Evolutionary conservation across 129 eudicot species (phyloP), one percentile per base, ranked within the genome.

Genomic region (Centella asiatica): DNA sequence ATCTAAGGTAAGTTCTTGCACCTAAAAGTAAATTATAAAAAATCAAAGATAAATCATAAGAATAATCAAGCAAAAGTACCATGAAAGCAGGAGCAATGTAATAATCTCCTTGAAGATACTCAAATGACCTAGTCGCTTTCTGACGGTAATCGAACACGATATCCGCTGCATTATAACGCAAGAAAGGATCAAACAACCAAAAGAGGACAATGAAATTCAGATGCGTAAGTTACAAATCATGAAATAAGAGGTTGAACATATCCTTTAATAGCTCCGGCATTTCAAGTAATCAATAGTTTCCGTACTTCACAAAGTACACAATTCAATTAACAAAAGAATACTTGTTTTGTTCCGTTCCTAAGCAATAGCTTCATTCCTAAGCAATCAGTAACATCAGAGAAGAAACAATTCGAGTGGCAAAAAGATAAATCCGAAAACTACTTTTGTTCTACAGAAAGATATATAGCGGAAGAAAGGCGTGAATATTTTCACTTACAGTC

Each of bases 71-170:
- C 5, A 73, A 45, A 76, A n/a, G 39, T 79, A 92, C 99, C 99
- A 92, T 68, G 82, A 92, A 92, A 59, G 60, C n/a, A 4, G 99
- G 99, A 14, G 99, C 96, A 36, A 92, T 87, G 76, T 92, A 92
- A 61, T 87, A 92, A 78, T 92, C 99, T 27, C 99, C 99, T 77
- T 87, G 90, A 46, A 92, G 94, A 66, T 92, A 82, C 81, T 92
- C 84, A 61, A 92, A 87, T 24, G 99, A 87, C 73, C 99, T 82
- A 14, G 99, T 92, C 60, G 76, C 95, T 71, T 80, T 92, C 66
- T 92, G 99, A 60, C 99, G 85, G 48, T 92, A 92, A 83, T 92
- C 99, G 59, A 92, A 92, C 76, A 92, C 99, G 46, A 92, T 92
- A 79, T 92, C 99, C 75, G 96, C 99, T 92, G 86, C 78, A 82